Evolutionary conservation across 306 rosid species (phyloP).

Genomic region (Begonia peltatifolia): DNA sequence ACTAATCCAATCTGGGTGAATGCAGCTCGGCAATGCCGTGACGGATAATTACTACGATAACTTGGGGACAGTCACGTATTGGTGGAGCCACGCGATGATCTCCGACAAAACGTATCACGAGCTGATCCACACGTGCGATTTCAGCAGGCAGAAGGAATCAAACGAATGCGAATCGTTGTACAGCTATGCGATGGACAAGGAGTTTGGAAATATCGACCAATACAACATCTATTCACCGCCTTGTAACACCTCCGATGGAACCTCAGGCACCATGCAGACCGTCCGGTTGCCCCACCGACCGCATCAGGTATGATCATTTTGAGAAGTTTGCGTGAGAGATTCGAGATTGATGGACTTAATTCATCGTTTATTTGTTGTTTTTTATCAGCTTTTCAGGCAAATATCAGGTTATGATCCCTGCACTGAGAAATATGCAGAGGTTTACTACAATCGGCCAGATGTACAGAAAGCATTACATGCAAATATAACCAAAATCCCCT

Average conservation of each 20-base stretch:
- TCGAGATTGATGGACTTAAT: not conserved
- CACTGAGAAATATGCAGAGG: conserved; percentile 85
- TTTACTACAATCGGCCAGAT: conserved; percentile 72
- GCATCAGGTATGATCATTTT: conserved; percentile 14
- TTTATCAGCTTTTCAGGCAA: conserved; percentile 29
- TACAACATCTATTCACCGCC: conserved; percentile 94
- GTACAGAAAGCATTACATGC: conserved; percentile 96
- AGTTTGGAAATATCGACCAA: conserved; percentile 91
- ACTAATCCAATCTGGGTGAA: no score
- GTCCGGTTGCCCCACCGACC: conserved; percentile 80
- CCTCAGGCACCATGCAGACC: conserved; percentile 25
- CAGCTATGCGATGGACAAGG: conserved; percentile 86
- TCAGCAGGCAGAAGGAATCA: conserved; percentile 61
- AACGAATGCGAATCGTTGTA: conserved; percentile 71
- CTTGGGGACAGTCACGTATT: conserved; percentile 83
- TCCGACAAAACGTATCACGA: conserved; percentile 75
- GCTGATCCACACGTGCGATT: conserved; percentile 68
- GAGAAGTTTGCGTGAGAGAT: not conserved
- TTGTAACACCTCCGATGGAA: conserved; percentile 71
- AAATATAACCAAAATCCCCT: conserved; percentile 58
- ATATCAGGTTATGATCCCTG: conserved; percentile 87
- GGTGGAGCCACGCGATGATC: conserved; percentile 99
- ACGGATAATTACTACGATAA: conserved; percentile 88
- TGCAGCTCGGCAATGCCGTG: conserved; percentile 93
- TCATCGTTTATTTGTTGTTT: conserved; percentile 1